Evolutionary conservation across 768 basidiomycete genomes (phyloP).

Genomic region (Hirschioporus abietinus): DNA sequence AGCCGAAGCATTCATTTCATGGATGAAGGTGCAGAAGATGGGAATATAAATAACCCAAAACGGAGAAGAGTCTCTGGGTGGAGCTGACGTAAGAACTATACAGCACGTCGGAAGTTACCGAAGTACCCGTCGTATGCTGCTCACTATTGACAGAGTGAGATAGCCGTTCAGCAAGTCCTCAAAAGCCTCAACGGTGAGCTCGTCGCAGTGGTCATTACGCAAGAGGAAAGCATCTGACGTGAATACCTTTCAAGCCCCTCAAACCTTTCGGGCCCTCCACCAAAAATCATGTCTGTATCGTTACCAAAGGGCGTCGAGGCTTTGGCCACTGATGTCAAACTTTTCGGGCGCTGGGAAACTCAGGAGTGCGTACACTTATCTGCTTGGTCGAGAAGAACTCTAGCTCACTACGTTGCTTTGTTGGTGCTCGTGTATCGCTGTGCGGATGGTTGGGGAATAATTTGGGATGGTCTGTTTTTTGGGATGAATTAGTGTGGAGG

Average conservation of each 20-base stretch:
- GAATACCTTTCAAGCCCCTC: not conserved
- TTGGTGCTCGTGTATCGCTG: not conserved
- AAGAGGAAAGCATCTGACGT: not conserved
- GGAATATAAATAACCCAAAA: not conserved
- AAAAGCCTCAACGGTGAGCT: slow-evolving; percentile 1
- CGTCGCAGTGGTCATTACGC: not conserved
- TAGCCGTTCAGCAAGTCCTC: slow-evolving; percentile 1
- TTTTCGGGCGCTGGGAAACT: slow-evolving; percentile 99
- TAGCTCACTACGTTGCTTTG: not conserved
- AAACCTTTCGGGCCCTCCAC: not conserved
- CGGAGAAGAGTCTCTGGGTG: not conserved
- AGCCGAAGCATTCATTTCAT: not conserved
- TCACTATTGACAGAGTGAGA: not conserved
- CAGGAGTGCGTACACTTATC: slow-evolving; percentile 70
- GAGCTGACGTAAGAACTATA: not conserved
- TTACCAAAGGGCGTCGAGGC: not conserved
- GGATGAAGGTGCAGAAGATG: not conserved
- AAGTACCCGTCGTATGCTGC: not conserved
- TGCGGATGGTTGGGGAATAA: not conserved
- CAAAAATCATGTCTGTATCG: not conserved
- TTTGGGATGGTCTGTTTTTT: not conserved
- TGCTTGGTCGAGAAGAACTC: not conserved
- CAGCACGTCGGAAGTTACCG: not conserved
- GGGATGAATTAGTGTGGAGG: slow-evolving; percentile 70
- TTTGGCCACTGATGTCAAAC: slow-evolving; percentile 62